These are phyloP conservation scores for Tolypocladium nubicola DNA, from an alignment of 2,329 filamentous ascomycete genomes.

Conservation along the genomic window DNA sequence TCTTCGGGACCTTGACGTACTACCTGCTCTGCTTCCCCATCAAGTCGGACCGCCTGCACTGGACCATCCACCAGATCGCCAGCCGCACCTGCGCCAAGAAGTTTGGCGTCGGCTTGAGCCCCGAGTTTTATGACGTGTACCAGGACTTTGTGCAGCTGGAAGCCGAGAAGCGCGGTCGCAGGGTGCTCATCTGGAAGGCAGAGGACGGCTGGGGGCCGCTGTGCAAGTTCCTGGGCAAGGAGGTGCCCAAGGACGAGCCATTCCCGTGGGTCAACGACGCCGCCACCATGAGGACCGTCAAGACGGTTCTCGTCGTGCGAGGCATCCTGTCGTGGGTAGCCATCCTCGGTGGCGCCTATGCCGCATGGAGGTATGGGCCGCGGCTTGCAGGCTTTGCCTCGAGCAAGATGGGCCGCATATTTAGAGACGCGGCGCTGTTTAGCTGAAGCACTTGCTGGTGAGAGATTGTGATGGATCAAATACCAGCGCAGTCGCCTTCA, in stretches of 20 bases:
- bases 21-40: slow-evolving; percentile 13
- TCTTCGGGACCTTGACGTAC: slow-evolving; percentile 17
- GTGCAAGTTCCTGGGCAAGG: slow-evolving; percentile 26
- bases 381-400: neutral
- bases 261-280: slow-evolving; percentile 24
- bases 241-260: slow-evolving; percentile 17
- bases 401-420: neutral
- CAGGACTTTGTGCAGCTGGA: slow-evolving; percentile 15
- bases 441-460: neutral
- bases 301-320: slow-evolving; percentile 4
- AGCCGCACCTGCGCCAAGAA: slow-evolving; percentile 1
- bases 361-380: slow-evolving; percentile 4
- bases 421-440: neutral
- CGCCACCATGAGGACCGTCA: slow-evolving; percentile 7
- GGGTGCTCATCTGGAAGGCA: slow-evolving; percentile 14
- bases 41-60: slow-evolving; percentile 17
- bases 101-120: slow-evolving; percentile 4
- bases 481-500: neutral
- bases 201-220: slow-evolving; percentile 32
- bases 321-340: slow-evolving; percentile 7
- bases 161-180: slow-evolving; percentile 16
- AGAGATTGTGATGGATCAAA: too few species aligned
- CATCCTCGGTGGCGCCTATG: slow-evolving; percentile 2
- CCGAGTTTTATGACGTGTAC: slow-evolving; percentile 11
- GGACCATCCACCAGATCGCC: slow-evolving; percentile 9